These are phyloP conservation scores for Acacia crassicarpa DNA, from an alignment of 306 rosid genomes.

Conservation along the genomic window DNA sequence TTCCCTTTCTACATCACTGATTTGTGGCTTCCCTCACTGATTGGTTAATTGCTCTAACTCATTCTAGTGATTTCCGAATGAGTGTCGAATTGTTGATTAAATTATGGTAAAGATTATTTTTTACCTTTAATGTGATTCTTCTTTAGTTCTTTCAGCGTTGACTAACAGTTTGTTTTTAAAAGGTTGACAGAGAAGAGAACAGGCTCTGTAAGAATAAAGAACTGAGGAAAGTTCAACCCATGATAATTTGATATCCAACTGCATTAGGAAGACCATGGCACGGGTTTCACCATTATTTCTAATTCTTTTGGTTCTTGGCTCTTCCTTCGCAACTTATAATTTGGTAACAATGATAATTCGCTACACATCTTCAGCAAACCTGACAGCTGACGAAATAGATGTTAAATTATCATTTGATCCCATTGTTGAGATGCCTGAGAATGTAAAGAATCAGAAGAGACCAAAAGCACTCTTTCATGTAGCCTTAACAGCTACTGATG, in stretches of 20 bases:
- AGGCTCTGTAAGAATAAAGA: slow-evolving; percentile 22
- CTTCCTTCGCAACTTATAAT: slow-evolving; percentile 83
- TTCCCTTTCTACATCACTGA: neutral
- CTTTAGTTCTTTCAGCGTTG: slow-evolving; percentile 1
- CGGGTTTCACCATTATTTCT: slow-evolving; percentile 64
- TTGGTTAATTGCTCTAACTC: slow-evolving; percentile 10
- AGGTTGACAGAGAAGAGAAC: slow-evolving; percentile 32
- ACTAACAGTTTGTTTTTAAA: slow-evolving; percentile 21
- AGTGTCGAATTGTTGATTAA: slow-evolving; percentile 24
- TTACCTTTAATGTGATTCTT: slow-evolving; percentile 5
- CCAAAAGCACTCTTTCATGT: slow-evolving; percentile 70
- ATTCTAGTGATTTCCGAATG: neutral
- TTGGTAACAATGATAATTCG: slow-evolving; percentile 59
- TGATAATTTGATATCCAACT: slow-evolving; percentile 39
- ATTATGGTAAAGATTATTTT: neutral
- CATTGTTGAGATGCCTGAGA: slow-evolving; percentile 76
- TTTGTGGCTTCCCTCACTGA: neutral
- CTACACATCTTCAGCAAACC: slow-evolving; percentile 51
- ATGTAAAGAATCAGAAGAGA: slow-evolving; percentile 52
- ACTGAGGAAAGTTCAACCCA: slow-evolving; percentile 35
- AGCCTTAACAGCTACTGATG: slow-evolving; percentile 93
- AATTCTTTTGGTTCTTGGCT: slow-evolving; percentile 66
- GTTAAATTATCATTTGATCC: slow-evolving; percentile 59
- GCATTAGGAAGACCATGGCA: slow-evolving; percentile 64
- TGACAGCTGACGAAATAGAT: slow-evolving; percentile 29